Percentiles rank a stretch among this genome's conserved stretches.
Evolutionary conservation across 768 basidiomycete genomes (phyloP).

Genomic region (Termitomyces sp.): DNA sequence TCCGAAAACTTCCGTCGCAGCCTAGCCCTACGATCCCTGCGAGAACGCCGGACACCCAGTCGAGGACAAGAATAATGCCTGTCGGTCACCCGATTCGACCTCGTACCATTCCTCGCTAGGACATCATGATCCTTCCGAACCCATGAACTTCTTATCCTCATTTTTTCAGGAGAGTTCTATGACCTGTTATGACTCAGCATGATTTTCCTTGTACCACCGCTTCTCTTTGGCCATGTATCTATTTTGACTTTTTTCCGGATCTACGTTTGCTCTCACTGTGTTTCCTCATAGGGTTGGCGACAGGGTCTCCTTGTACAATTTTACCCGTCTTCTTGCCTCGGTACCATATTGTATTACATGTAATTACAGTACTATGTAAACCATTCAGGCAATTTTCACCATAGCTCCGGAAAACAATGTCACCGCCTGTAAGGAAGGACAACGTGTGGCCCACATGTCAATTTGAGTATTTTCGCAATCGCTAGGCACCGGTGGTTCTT

Average conservation of each 20-base stretch:
- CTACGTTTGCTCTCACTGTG: not conserved
- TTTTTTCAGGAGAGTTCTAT: not conserved
- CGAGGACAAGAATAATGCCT: not conserved
- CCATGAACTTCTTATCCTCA: not conserved
- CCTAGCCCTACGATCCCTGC: not conserved
- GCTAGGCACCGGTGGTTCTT: not conserved
- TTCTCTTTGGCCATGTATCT: not conserved
- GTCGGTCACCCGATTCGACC: not conserved
- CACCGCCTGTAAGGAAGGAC: slow-evolving; percentile 20
- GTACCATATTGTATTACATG: not conserved
- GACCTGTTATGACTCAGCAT: not conserved
- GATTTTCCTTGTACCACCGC: not conserved
- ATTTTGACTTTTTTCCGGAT: not conserved
- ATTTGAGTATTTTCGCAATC: slow-evolving; percentile 15
- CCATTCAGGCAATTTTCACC: slow-evolving; percentile 9
- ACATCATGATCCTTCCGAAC: not conserved
- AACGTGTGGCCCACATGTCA: slow-evolving; percentile 20
- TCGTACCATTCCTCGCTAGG: not conserved
- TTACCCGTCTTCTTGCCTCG: not conserved
- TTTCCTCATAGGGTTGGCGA: not conserved
- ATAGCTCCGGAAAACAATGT: slow-evolving; percentile 22
- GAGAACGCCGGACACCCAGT: not conserved
- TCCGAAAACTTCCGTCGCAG: not conserved
- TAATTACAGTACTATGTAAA: not conserved
- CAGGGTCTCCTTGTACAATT: not conserved